Percentiles rank a stretch among this genome's conserved stretches.
Evolutionary conservation across 345 rosid species (phyloP).

Genomic region (Eutrema heterophyllum): DNA sequence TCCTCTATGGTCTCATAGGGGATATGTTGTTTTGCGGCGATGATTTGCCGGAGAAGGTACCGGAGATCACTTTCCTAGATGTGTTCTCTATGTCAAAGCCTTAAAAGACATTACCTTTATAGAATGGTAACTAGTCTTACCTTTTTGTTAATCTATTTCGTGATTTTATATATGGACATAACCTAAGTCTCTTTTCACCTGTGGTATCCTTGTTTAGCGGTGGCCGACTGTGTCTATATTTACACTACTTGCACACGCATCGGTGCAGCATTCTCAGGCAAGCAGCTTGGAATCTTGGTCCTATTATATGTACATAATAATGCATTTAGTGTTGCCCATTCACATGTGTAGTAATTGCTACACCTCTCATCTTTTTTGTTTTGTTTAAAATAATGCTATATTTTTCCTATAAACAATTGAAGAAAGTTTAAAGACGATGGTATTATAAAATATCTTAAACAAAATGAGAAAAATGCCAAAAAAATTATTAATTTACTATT

Average conservation of each 20-base stretch:
- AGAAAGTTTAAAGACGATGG: neutral
- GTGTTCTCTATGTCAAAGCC: neutral
- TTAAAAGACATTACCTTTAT: neutral
- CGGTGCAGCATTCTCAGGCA: neutral
- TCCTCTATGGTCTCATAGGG: neutral
- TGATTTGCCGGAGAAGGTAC: neutral
- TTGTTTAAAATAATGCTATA: neutral
- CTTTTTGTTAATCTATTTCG: neutral
- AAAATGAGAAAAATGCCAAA: too few species aligned
- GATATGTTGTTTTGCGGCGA: neutral
- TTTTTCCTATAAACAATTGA: neutral
- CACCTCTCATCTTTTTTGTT: neutral
- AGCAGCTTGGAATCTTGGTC: neutral
- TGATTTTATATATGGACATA: neutral
- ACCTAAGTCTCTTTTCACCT: neutral
- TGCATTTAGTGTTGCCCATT: neutral
- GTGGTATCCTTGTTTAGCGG: neutral
- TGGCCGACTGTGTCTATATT: neutral
- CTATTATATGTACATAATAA: neutral
- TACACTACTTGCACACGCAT: slow-evolving; percentile 8
- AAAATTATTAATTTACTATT: too few species aligned
- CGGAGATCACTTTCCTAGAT: neutral
- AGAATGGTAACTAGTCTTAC: neutral
- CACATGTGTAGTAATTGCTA: slow-evolving; percentile 1
- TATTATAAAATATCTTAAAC: neutral